These are phyloP conservation scores for Tricholoma saponaceum DNA, from an alignment of 768 basidiomycete species.

Conservation along the genomic window DNA sequence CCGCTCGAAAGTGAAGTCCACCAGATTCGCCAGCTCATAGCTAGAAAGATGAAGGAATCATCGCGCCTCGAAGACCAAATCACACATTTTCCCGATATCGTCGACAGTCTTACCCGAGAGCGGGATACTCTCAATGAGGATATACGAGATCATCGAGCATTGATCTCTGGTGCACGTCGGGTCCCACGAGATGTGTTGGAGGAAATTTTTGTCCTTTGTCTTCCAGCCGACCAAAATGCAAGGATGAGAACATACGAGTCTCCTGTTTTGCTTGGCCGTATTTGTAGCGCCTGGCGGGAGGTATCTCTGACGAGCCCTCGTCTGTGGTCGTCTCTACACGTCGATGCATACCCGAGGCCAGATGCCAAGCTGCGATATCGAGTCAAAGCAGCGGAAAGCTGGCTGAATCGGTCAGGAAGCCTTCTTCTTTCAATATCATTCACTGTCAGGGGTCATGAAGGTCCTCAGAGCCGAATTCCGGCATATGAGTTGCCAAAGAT, in stretches of 20 bases:
- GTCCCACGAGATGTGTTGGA: not conserved
- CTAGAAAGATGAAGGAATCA: not conserved
- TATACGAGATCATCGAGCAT: not conserved
- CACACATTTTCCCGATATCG: not conserved
- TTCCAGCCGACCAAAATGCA: constrained; percentile 14
- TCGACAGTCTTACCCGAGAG: not conserved
- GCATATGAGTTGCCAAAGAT: too few relatives aligned
- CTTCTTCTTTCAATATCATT: not conserved
- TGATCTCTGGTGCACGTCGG: not conserved
- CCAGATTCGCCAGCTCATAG: not conserved
- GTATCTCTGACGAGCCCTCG: constrained; percentile 16
- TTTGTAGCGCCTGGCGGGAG: constrained; percentile 18
- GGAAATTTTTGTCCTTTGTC: constrained; percentile 11
- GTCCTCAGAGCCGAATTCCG: too few relatives aligned
- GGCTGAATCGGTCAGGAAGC: not conserved
- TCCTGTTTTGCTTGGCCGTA: constrained; percentile 16
- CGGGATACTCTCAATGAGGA: not conserved
- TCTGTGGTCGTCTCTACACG: constrained; percentile 20
- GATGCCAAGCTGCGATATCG: not conserved
- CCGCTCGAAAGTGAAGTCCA: not conserved
- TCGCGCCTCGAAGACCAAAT: not conserved
- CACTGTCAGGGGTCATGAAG: not conserved
- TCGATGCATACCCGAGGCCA: not conserved
- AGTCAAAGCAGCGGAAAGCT: not conserved
- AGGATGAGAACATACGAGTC: constrained; percentile 9